Conservation (phyloP, 192 early-diverging fungal genomes). For the Chytriomyces sp. region DNA sequence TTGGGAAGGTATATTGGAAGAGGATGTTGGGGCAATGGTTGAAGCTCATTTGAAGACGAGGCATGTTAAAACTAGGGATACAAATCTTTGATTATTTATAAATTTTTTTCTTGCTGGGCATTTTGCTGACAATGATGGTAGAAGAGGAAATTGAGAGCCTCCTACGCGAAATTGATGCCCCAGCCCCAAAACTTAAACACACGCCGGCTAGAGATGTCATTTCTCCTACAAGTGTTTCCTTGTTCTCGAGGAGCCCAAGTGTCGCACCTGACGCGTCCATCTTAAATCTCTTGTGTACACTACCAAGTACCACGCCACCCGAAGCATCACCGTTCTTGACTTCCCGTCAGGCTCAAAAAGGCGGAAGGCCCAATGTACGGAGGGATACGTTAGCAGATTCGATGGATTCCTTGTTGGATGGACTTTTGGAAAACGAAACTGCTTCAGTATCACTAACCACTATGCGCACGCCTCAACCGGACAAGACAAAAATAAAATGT, state of each 20-base stretch:
- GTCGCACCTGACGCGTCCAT: neutral
- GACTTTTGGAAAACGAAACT: neutral
- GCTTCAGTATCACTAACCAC: neutral
- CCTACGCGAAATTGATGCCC: neutral
- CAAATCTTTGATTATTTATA: too few species aligned
- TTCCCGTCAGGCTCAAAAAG: neutral
- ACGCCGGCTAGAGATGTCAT: neutral
- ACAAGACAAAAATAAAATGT: neutral
- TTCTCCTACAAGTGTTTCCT: neutral
- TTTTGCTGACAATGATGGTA: neutral
- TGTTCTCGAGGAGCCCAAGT: neutral
- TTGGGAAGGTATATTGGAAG: conserved; percentile 7
- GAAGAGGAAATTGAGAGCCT: neutral
- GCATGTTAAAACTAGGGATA: too few species aligned
- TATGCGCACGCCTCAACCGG: neutral
- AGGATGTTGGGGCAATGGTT: too few species aligned
- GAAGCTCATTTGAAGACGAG: too few species aligned
- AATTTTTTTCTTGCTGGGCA: too few species aligned
- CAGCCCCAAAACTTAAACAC: neutral
- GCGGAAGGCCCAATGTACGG: neutral
- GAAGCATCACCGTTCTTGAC: neutral
- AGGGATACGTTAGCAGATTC: neutral
- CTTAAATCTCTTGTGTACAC: neutral
- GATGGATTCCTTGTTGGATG: neutral
- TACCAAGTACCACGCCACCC: neutral